Percentiles rank a stretch among this genome's conserved stretches.
phyloP scores from a whole-genome alignment of 2,329 filamentous ascomycete species.

The Colletotrichum neosansevieriae region DNA sequence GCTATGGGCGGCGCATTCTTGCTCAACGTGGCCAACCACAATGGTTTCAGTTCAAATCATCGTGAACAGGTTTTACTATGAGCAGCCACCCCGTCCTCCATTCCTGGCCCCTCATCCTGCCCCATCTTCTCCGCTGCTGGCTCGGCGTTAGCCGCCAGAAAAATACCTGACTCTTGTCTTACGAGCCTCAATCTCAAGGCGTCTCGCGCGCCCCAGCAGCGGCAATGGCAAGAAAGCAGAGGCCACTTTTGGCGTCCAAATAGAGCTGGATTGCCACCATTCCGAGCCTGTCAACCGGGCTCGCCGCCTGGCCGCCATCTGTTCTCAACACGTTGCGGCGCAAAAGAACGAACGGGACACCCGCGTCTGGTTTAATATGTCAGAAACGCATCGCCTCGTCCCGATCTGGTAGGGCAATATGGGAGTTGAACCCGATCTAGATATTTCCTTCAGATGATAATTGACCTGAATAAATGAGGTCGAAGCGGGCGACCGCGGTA shows the following conservation, averaged over 20 bases:
- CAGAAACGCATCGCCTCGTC: conserved; percentile 16
- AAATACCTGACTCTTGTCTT: conserved; percentile 4
- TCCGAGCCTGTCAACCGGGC: conserved; percentile 1
- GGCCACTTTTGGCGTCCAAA: neutral
- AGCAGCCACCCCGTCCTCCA: conserved; percentile 3
- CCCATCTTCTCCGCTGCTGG: conserved; percentile 5
- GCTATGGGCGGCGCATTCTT: neutral
- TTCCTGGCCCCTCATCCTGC: neutral
- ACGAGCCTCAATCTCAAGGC: neutral
- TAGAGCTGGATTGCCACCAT: neutral
- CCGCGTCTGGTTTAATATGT: neutral
- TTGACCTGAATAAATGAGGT: conserved; percentile 16
- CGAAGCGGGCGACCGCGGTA: neutral
- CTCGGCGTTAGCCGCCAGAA: conserved; percentile 29
- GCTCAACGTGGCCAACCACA: conserved; percentile 6
- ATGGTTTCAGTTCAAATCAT: conserved; percentile 31
- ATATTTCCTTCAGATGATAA: neutral
- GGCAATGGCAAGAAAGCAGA: conserved; percentile 13
- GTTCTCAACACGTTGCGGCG: conserved; percentile 17
- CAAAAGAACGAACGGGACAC: no score
- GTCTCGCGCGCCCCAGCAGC: conserved; percentile 8
- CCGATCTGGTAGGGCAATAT: conserved; percentile 20
- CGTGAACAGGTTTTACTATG: conserved; percentile 3
- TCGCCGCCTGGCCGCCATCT: conserved; percentile 20
- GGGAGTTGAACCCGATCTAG: conserved; percentile 27